Conservation (phyloP, 2,329 filamentous ascomycete species). For the Grosmannia clavigera region DNA sequence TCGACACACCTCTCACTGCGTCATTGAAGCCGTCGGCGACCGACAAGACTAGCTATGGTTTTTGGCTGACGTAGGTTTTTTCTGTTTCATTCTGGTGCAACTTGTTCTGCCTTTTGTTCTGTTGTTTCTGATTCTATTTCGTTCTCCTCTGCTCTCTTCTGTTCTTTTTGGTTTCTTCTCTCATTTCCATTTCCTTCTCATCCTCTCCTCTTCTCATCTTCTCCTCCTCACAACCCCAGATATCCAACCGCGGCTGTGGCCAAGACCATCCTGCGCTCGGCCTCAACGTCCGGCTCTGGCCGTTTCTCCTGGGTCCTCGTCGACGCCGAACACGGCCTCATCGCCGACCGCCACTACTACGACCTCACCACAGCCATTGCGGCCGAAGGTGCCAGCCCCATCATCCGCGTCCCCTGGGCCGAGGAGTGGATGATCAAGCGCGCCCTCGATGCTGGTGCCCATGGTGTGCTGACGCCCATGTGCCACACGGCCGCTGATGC, state of each 20-base stretch:
- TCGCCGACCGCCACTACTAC: conserved; percentile 24
- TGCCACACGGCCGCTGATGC: conserved; percentile 15
- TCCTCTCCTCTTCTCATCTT: neutral
- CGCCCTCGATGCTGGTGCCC: conserved; percentile 46
- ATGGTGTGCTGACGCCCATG: conserved; percentile 41
- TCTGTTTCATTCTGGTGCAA: neutral
- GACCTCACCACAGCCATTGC: conserved; percentile 23
- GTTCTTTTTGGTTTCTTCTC: neutral
- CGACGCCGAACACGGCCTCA: conserved; percentile 26
- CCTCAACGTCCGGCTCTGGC: neutral
- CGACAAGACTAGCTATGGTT: conserved; percentile 8
- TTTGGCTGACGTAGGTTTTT: conserved; percentile 12
- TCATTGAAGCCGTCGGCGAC: neutral
- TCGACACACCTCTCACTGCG: conserved; percentile 3
- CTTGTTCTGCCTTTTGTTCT: neutral
- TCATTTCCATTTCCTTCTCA: neutral
- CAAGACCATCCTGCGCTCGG: conserved; percentile 11
- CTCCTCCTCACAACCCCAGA: neutral
- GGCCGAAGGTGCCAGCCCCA: conserved; percentile 24
- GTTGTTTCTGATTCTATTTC: neutral
- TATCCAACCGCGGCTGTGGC: conserved; percentile 9
- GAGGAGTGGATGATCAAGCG: conserved; percentile 52
- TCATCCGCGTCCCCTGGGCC: conserved; percentile 38
- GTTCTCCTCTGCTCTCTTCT: neutral
- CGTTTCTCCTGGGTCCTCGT: conserved; percentile 22